Conservation (phyloP, 1,284 basidiomycete genomes). For the Schizopora paradoxa region DNA sequence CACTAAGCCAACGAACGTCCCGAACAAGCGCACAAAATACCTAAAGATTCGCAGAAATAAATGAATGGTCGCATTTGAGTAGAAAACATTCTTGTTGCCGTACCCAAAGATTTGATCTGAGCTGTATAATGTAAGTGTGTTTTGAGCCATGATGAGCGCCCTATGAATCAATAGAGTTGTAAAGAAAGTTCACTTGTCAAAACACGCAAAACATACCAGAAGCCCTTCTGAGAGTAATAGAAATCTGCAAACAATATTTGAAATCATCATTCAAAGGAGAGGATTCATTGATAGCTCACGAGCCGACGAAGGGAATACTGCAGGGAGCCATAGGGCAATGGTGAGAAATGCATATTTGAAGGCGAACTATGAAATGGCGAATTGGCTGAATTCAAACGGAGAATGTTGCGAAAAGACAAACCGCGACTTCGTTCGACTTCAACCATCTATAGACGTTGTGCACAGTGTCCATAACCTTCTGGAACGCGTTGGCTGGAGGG, state of each 20-base stretch:
- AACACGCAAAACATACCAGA: constrained; percentile 30
- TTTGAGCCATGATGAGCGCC: constrained; percentile 68
- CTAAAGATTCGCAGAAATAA: constrained; percentile 20
- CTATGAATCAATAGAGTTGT: constrained; percentile 25
- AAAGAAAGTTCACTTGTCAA: not conserved
- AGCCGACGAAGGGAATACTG: constrained; percentile 40
- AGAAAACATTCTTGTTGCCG: constrained; percentile 24
- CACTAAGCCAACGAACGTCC: constrained; percentile 39
- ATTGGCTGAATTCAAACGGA: not conserved
- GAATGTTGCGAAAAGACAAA: constrained; percentile 22
- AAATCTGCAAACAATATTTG: constrained; percentile 30
- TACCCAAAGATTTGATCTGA: constrained; percentile 58
- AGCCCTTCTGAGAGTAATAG: constrained; percentile 38
- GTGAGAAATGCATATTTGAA: constrained; percentile 52
- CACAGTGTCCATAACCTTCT: constrained; percentile 33
- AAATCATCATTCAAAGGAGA: not conserved
- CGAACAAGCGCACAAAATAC: constrained; percentile 43
- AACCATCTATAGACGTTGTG: constrained; percentile 38
- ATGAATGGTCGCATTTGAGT: not conserved
- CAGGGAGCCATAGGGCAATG: constrained; percentile 52
- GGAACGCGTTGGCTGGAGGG: constrained; percentile 39
- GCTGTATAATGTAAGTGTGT: constrained; percentile 53
- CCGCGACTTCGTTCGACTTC: constrained; percentile 39
- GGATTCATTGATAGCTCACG: constrained; percentile 29
- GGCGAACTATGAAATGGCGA: constrained; percentile 36